phyloP scores from a whole-genome alignment of 1,284 basidiomycete genomes.

The Cronartium quercuum region DNA sequence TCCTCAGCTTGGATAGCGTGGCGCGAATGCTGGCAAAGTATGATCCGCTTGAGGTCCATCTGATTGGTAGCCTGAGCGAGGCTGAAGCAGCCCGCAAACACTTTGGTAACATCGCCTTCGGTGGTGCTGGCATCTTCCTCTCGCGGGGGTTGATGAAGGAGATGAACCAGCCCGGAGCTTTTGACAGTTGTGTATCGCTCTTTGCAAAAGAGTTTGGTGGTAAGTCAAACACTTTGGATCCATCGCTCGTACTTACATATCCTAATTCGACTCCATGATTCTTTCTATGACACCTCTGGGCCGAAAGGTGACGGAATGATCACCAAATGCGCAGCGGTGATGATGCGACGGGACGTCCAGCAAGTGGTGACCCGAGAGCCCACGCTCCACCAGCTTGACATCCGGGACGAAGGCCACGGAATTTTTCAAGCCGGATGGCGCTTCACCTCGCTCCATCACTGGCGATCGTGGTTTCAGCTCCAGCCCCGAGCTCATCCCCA shows the following conservation, averaged over 20 bases:
- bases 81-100: constrained; percentile 39
- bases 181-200: constrained; percentile 31
- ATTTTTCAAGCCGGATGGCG: constrained; percentile 45
- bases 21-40: constrained; percentile 40
- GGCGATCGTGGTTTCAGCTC: constrained; percentile 40
- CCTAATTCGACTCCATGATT: constrained; percentile 33
- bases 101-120: constrained; percentile 43
- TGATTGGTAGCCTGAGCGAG: constrained; percentile 43
- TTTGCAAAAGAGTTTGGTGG: constrained; percentile 25
- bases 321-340: constrained; percentile 43
- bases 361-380: constrained; percentile 41
- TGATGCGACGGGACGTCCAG: constrained; percentile 39
- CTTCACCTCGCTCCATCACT: constrained; percentile 44
- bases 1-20: constrained; percentile 42
- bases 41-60: constrained; percentile 30
- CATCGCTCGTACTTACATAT: constrained; percentile 28
- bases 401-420: constrained; percentile 44
- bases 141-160: constrained; percentile 40
- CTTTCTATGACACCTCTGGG: background rate
- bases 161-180: constrained; percentile 42
- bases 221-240: background rate
- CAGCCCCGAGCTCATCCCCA: constrained; percentile 16
- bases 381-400: constrained; percentile 45
- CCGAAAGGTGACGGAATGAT: constrained; percentile 44
- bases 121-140: constrained; percentile 43